phyloP scores from a whole-genome alignment of 2,329 filamentous ascomycete genomes.

The Nectriaceae sp. region DNA sequence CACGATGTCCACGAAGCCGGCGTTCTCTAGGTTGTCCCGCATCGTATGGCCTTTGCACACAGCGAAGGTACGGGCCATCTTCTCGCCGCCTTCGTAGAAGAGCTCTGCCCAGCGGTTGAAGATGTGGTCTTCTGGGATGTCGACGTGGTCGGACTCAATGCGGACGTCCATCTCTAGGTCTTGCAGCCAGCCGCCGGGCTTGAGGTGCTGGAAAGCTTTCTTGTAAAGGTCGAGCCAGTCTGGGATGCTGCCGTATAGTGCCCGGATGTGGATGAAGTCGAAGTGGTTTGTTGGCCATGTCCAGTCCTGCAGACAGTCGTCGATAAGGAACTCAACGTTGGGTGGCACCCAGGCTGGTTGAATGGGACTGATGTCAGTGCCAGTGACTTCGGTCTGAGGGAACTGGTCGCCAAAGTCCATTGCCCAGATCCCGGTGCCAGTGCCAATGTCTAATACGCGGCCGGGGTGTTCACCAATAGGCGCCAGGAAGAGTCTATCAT shows the following conservation, averaged over 20 bases:
- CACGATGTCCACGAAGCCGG: background rate
- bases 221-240: background rate
- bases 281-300: background rate
- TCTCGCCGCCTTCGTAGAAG: background rate
- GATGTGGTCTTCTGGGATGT: background rate
- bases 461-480: constrained; percentile 22
- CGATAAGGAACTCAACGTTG: background rate
- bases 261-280: background rate
- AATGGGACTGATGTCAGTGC: background rate
- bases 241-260: background rate
- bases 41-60: constrained; percentile 18
- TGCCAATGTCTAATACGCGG: background rate
- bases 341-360: background rate
- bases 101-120: background rate
- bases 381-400: background rate
- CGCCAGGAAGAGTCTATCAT: constrained; percentile 24
- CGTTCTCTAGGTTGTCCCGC: constrained; percentile 8
- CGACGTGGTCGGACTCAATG: background rate
- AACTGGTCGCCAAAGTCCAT: background rate
- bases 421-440: background rate
- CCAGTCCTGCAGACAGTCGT: background rate
- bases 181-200: background rate
- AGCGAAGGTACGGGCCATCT: background rate
- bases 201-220: background rate
- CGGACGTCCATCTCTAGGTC: background rate